Conservation (phyloP, 129 eudicot species). For the Chrysanthemum seticuspe region DNA sequence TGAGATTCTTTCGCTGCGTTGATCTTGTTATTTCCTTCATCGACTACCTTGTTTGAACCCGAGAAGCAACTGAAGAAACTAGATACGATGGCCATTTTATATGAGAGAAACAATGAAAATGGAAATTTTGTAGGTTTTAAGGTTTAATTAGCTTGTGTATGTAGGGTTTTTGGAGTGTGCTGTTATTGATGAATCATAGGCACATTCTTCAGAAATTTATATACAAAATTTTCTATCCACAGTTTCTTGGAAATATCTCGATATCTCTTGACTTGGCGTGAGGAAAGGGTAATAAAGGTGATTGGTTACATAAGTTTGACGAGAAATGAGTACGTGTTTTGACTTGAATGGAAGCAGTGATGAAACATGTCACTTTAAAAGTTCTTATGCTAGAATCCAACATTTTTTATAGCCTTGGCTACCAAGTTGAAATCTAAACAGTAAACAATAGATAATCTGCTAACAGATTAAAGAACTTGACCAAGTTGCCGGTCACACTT, state of each 20-base stretch:
- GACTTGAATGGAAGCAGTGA: not conserved
- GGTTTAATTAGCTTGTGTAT: not conserved
- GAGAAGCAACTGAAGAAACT: constrained; percentile 18
- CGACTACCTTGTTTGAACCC: constrained; percentile 12
- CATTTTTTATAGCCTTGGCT: no score
- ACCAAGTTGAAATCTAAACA: no score
- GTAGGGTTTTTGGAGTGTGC: not conserved
- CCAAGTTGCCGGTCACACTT: no score
- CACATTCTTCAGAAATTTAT: not conserved
- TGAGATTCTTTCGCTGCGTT: not conserved
- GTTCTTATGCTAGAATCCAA: no score
- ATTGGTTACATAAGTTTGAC: not conserved
- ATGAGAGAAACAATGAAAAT: not conserved
- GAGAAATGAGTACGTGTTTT: not conserved
- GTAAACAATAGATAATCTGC: no score
- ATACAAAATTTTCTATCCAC: not conserved
- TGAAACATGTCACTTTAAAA: no score
- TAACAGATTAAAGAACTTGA: no score
- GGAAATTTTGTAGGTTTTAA: no score
- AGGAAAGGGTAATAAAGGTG: not conserved
- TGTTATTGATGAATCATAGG: not conserved
- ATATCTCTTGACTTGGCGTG: not conserved
- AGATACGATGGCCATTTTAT: constrained; percentile 19
- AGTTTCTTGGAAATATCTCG: not conserved
- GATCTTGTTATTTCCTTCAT: not conserved